Evolutionary conservation across 257 asterid species (phyloP), one percentile per base, ranked within the genome.

Genomic region (Jasminum sambac): DNA sequence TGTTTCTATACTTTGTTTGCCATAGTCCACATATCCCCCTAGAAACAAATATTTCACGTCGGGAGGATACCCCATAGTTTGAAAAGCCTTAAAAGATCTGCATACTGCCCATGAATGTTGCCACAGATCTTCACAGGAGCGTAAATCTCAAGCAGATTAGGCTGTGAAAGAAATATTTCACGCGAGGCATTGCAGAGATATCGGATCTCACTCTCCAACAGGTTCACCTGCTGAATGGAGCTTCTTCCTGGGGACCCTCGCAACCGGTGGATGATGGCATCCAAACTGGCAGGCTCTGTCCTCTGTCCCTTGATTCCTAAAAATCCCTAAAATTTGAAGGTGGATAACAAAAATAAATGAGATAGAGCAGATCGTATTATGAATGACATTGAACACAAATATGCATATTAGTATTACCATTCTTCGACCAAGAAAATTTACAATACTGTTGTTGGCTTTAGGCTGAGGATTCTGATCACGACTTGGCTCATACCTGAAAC

Each of bases 101-200:
- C 0, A 4, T 5, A 48, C 24, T 48, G 24, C 17, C 58, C 58
- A 6, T 48, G 58, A 14, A 48, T 48, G 21, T 48, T 48, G 11
- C 98, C 98, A 76, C 98, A 92, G 82, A 92, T 90, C 96, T 92
- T 92, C 79, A 92, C 90, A 52, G 96, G 98, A 12, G 96, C 96
- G 71, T 92, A 96, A 13, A 92, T 92, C 89, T 92, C 98, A 67
- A 92, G 87, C 16, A 92, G 92, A 86, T 86, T 92, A 55, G 96
- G 98, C 79, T 90, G 96, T 16, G 84, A 84, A 58, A 90, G 90
- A 79, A 92, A 90, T 71, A 92, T 90, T 75, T 90, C 92, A 14
- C 98, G 84, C 16, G 96, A 74, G 58, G 95, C 72, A 52, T 75
- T 70, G 69, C 96, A 92, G 63, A 92, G 88, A 37, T 84, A 80